Percentiles rank a stretch among this genome's conserved stretches.
phyloP scores from a whole-genome alignment of 768 basidiomycete genomes.

The Amanita pallidorosea region DNA sequence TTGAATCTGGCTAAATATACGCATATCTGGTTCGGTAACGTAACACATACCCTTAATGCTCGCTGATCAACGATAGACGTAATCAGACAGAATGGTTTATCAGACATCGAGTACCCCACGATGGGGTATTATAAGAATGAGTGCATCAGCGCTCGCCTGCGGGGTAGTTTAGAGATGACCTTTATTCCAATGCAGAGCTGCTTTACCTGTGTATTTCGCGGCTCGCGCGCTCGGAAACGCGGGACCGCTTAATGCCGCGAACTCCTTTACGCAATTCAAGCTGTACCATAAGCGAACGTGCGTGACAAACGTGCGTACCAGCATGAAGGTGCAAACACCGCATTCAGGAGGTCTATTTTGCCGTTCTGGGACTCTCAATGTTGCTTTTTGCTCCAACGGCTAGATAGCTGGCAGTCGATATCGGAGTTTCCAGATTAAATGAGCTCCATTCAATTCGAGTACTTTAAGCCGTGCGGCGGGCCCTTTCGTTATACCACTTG shows the following conservation, averaged over 20 bases:
- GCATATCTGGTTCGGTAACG: neutral
- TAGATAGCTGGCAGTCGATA: no score
- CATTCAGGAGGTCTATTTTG: neutral
- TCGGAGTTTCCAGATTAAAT: no score
- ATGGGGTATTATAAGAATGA: neutral
- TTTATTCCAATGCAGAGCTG: neutral
- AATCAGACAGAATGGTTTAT: neutral
- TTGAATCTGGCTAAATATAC: neutral
- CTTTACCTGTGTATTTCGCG: neutral
- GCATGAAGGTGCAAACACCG: neutral
- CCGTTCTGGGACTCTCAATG: neutral
- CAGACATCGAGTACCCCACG: neutral
- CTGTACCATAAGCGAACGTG: neutral
- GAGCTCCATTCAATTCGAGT: neutral
- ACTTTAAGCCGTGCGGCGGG: neutral
- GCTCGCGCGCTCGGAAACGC: neutral
- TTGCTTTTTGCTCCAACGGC: neutral
- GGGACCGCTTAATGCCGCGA: neutral
- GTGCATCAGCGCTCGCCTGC: neutral
- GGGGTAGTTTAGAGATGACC: no score
- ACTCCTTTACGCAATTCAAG: neutral
- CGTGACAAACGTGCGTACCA: neutral
- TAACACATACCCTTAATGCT: neutral
- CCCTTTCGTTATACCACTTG: neutral
- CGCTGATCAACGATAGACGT: no score